A percentile compares a stretch with the other conserved stretches of the same genome.
These are phyloP conservation scores for Marasmius tenuissimus DNA, from an alignment of 1,284 basidiomycete species.

Conservation along the genomic window DNA sequence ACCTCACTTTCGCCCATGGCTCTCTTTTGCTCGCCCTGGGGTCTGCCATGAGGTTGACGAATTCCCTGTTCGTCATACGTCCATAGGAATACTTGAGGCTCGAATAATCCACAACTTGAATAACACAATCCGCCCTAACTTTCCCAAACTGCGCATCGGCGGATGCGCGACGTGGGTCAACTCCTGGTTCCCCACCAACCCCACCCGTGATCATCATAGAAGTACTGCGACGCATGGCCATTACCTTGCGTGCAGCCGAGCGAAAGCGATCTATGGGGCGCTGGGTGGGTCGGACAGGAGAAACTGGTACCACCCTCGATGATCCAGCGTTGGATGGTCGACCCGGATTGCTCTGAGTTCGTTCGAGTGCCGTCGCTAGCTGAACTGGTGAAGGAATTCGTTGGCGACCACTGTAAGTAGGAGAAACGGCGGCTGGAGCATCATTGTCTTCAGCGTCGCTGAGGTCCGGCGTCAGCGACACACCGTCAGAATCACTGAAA, in stretches of 20 bases:
- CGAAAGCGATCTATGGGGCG: slow-evolving; percentile 41
- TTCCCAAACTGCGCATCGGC: slow-evolving; percentile 50
- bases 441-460: slow-evolving; percentile 27
- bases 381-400: slow-evolving; percentile 3
- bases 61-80: slow-evolving; percentile 56
- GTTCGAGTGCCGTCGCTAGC: neutral
- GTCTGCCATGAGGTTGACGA: slow-evolving; percentile 49
- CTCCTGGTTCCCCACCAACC: slow-evolving; percentile 62
- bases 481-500: slow-evolving; percentile 47
- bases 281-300: slow-evolving; percentile 5
- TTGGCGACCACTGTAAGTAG: slow-evolving; percentile 8
- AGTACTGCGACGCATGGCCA: slow-evolving; percentile 45
- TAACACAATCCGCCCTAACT: slow-evolving; percentile 58
- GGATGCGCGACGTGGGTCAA: slow-evolving; percentile 51
- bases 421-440: slow-evolving; percentile 11
- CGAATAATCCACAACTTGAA: slow-evolving; percentile 65
- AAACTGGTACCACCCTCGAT: neutral
- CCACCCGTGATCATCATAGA: slow-evolving; percentile 31
- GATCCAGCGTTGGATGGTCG: neutral
- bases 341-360: neutral
- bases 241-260: slow-evolving; percentile 44
- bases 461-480: slow-evolving; percentile 47
- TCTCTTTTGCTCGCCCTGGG: slow-evolving; percentile 39
- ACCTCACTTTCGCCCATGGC: slow-evolving; percentile 58
- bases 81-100: slow-evolving; percentile 47